Base-by-base conservation (phyloP, 805 yeast genomes). In the Wickerhamiella kurtzmanii region DNA sequence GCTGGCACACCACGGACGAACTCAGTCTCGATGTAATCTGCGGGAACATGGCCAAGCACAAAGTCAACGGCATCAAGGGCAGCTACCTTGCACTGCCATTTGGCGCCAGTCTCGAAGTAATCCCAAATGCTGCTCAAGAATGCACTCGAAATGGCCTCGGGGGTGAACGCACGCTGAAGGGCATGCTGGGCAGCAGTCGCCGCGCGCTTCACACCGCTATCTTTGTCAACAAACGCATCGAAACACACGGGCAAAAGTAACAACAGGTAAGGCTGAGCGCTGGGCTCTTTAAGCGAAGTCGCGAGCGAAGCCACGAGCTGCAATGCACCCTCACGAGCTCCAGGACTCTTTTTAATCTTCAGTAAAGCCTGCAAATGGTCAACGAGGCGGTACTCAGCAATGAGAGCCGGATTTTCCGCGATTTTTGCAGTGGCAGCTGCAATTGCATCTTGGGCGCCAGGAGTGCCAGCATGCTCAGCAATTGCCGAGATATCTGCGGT, bases 81-180 rank as follows among this genome's bases (percentile, higher is more conserved):
- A 16, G 81, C 94, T 39, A 84, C 58, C 64, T 89, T 89, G 43
- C 86, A 75, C 64, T 85, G 92, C 95, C 96, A 88, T 66, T 88
- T 89, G 41, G 96, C 95, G 47, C 94, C 77, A 2, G 88, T 77
- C 50, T 73, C 70, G 56, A 89, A 73, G 62, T 82, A 87, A 3
- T 57, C 63, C 50, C 83, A 64, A 32, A 87, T 61, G 48, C 67
- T 72, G 48, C 80, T 76, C 43, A 89, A 61, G 35, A 88, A 71
- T 15, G 76, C 74, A n/a, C 86, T 70, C 1, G 87, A 78, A 47
- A 80, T 71, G 1, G 92, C 88, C 64, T 85, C 94, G 15, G 74
- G 69, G 41, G 94, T 87, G 68, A 74, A 82, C 52, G 76, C 66
- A 6, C 79, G 80, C 56, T 78, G 74, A 37, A 87, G 66, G 16